phyloP scores from a whole-genome alignment of 2,329 filamentous ascomycete species.

The Verticillium longisporum region DNA sequence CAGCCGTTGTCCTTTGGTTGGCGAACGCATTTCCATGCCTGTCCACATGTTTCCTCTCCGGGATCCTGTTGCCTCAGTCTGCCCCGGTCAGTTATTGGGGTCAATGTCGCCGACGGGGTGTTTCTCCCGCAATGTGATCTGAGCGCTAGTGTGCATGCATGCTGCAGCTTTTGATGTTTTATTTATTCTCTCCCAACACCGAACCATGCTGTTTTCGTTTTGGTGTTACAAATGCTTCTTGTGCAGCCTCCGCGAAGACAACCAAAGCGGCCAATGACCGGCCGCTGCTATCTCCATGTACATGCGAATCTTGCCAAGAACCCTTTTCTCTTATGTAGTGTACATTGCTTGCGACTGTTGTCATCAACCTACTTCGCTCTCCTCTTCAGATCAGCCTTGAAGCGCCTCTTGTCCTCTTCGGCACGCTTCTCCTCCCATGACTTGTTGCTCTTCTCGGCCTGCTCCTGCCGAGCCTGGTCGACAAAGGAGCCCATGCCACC shows the following conservation, averaged over 20 bases:
- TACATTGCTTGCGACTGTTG: conserved; percentile 3
- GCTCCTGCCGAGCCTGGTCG: conserved; percentile 22
- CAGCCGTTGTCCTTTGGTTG: not conserved
- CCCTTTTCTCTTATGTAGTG: conserved; percentile 1
- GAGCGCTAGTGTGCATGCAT: not conserved
- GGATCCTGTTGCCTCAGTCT: not conserved
- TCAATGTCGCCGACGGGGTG: not conserved
- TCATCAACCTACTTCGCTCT: not conserved
- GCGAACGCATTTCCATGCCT: not conserved
- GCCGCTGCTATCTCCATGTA: not conserved
- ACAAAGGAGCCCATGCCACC: conserved; percentile 20
- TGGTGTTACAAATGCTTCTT: not conserved
- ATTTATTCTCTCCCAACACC: not conserved
- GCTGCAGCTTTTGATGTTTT: not conserved
- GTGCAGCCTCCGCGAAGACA: not conserved
- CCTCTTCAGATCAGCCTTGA: conserved; percentile 13
- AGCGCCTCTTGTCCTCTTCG: conserved; percentile 28
- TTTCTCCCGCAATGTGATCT: not conserved
- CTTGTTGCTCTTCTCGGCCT: conserved; percentile 25
- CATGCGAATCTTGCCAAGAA: not conserved
- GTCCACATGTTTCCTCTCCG: not conserved
- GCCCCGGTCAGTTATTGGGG: not conserved
- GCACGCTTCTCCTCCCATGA: conserved; percentile 27
- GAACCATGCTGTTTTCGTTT: not conserved
- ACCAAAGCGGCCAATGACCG: not conserved